Evolutionary conservation across 768 basidiomycete species (phyloP).

Genomic region (Pisolithus orientalis): DNA sequence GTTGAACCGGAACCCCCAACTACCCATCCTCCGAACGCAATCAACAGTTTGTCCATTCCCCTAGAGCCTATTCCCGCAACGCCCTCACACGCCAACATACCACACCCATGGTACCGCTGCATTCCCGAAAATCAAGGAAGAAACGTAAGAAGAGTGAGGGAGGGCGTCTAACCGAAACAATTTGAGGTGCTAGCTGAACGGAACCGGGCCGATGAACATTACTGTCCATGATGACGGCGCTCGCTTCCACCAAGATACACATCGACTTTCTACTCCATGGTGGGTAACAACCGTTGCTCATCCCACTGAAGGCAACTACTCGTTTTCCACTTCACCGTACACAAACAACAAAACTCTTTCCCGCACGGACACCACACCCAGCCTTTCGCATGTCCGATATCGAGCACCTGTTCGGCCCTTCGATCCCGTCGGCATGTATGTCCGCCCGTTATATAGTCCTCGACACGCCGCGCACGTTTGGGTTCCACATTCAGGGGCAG

Average conservation of each 20-base stretch:
- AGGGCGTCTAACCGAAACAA: no score
- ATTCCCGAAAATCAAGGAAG: background rate
- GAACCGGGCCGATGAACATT: background rate
- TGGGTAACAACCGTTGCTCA: slow-evolving; percentile 33
- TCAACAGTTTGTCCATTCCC: no score
- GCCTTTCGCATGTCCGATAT: slow-evolving; percentile 19
- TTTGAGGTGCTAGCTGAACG: no score
- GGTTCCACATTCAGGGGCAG: slow-evolving; percentile 11
- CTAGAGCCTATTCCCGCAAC: slow-evolving; percentile 31
- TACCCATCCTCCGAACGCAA: no score
- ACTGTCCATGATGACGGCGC: slow-evolving; percentile 12
- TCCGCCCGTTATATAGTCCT: slow-evolving; percentile 15
- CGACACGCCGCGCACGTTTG: slow-evolving; percentile 23
- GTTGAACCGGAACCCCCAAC: no score
- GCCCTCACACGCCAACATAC: slow-evolving; percentile 31
- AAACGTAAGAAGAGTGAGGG: no score
- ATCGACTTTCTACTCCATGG: slow-evolving; percentile 42
- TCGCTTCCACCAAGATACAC: slow-evolving; percentile 20
- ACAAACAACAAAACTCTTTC: no score
- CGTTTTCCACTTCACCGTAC: slow-evolving; percentile 47
- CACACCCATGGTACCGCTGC: slow-evolving; percentile 29
- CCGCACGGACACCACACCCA: slow-evolving; percentile 32
- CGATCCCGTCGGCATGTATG: slow-evolving; percentile 23
- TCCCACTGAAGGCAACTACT: slow-evolving; percentile 67
- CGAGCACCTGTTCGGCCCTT: slow-evolving; percentile 19